A percentile compares a stretch with the other conserved stretches of the same genome.
phyloP scores from a whole-genome alignment of 768 basidiomycete genomes.

The Termitomyces eurrhizus region DNA sequence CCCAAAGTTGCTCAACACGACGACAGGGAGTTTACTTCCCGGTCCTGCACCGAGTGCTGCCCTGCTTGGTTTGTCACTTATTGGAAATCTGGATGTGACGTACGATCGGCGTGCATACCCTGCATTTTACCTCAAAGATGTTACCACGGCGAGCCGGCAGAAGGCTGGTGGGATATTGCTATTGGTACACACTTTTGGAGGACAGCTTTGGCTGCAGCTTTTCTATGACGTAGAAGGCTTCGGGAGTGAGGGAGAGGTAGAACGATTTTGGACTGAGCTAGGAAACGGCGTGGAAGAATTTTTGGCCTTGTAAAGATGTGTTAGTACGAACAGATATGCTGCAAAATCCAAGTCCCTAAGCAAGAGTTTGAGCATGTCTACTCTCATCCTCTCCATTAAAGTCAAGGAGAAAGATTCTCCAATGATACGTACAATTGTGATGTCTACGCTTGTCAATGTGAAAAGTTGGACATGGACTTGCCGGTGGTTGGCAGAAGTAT shows the following conservation, averaged over 20 bases:
- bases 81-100: slow-evolving; percentile 64
- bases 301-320: slow-evolving; percentile 1
- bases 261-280: slow-evolving; percentile 26
- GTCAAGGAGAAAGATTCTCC: too few species aligned
- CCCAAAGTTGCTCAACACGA: slow-evolving; percentile 6
- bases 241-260: slow-evolving; percentile 16
- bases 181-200: slow-evolving; percentile 59
- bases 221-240: slow-evolving; percentile 30
- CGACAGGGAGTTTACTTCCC: slow-evolving; percentile 2
- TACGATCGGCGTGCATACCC: slow-evolving; percentile 52
- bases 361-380: too few species aligned
- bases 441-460: too few species aligned
- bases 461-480: too few species aligned
- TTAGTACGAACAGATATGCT: neutral
- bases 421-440: too few species aligned
- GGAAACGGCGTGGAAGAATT: slow-evolving; percentile 18
- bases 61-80: slow-evolving; percentile 60
- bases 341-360: too few species aligned
- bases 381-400: too few species aligned
- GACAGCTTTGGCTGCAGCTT: slow-evolving; percentile 49
- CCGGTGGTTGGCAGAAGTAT: too few species aligned
- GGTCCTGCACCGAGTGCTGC: slow-evolving; percentile 23
- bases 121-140: slow-evolving; percentile 43
- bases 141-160: slow-evolving; percentile 65
- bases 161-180: slow-evolving; percentile 57